Evolutionary conservation across 2,329 filamentous ascomycete species (phyloP).

Genomic region (Ascocoryne sarcoides): DNA sequence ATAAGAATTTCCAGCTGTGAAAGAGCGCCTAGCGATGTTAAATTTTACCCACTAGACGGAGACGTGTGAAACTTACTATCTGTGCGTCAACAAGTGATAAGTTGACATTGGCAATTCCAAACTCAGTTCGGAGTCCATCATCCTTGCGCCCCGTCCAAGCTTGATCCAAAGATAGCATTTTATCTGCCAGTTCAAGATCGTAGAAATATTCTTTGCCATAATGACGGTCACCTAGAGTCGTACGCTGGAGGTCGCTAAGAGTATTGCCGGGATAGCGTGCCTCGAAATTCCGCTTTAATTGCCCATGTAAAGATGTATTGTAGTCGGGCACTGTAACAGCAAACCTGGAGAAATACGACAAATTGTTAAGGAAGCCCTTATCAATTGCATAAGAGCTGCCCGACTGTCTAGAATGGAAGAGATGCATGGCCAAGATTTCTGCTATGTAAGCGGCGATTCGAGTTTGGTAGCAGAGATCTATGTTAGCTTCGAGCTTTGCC

Average conservation of each 20-base stretch:
- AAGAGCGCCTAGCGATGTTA: slow-evolving; percentile 57
- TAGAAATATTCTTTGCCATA: slow-evolving; percentile 80
- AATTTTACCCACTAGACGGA: not conserved
- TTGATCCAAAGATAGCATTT: slow-evolving; percentile 67
- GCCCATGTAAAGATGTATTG: slow-evolving; percentile 78
- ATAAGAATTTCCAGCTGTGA: slow-evolving; percentile 80
- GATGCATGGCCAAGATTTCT: slow-evolving; percentile 82
- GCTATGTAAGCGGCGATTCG: slow-evolving; percentile 73
- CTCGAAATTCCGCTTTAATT: slow-evolving; percentile 77
- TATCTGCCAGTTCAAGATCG: slow-evolving; percentile 64
- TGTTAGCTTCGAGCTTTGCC: slow-evolving; percentile 40
- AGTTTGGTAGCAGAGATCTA: slow-evolving; percentile 47
- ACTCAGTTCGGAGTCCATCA: slow-evolving; percentile 72
- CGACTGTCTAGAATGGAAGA: slow-evolving; percentile 76
- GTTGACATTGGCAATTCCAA: slow-evolving; percentile 82
- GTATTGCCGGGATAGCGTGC: slow-evolving; percentile 65
- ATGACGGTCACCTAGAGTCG: slow-evolving; percentile 51
- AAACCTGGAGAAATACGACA: slow-evolving; percentile 72
- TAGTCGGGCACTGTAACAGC: slow-evolving; percentile 74
- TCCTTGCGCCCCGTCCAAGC: slow-evolving; percentile 64
- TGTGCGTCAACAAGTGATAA: slow-evolving; percentile 88
- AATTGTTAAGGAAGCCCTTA: slow-evolving; percentile 62
- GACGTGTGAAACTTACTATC: slow-evolving; percentile 47
- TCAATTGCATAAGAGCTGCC: slow-evolving; percentile 58
- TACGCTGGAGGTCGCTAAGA: slow-evolving; percentile 74